A percentile compares a stretch with the other conserved stretches of the same genome.
Conservation (phyloP, 257 asterid genomes). For the Solanum chmielewskii region DNA sequence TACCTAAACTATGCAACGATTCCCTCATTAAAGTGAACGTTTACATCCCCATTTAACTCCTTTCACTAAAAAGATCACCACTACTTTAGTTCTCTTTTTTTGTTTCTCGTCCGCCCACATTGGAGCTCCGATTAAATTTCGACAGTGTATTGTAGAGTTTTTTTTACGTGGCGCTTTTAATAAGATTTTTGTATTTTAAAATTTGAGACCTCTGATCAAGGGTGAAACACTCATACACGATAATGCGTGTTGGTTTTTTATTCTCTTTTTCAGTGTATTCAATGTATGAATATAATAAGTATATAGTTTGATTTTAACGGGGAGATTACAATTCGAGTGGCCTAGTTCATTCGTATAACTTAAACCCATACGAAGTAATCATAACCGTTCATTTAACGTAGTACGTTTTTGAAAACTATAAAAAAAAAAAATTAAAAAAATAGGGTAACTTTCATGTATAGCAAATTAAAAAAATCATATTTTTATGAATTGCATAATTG, state of each 20-base stretch:
- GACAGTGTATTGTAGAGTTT: fast-evolving
- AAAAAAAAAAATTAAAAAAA: too few species aligned
- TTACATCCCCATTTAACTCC: not conserved
- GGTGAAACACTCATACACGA: too few species aligned
- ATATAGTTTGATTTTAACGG: not conserved
- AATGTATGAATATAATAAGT: not conserved
- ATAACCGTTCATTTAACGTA: too few species aligned
- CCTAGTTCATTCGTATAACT: not conserved
- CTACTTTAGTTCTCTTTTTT: not conserved
- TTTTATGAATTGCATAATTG: too few species aligned
- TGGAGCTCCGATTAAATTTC: too few species aligned
- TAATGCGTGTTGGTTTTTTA: not conserved
- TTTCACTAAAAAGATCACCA: not conserved
- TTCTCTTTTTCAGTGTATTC: not conserved
- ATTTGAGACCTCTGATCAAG: too few species aligned
- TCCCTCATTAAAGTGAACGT: not conserved
- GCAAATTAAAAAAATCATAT: too few species aligned
- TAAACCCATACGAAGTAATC: too few species aligned
- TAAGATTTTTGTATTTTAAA: too few species aligned
- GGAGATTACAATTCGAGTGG: not conserved
- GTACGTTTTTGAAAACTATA: too few species aligned
- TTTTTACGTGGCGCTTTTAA: fast-evolving
- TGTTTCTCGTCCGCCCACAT: fast-evolving
- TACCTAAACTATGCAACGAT: not conserved
- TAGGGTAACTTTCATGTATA: fast-evolving